Evolutionary conservation across 306 rosid species (phyloP), one percentile per base, ranked within the genome.

Genomic region (Quercus berberidifolia): DNA sequence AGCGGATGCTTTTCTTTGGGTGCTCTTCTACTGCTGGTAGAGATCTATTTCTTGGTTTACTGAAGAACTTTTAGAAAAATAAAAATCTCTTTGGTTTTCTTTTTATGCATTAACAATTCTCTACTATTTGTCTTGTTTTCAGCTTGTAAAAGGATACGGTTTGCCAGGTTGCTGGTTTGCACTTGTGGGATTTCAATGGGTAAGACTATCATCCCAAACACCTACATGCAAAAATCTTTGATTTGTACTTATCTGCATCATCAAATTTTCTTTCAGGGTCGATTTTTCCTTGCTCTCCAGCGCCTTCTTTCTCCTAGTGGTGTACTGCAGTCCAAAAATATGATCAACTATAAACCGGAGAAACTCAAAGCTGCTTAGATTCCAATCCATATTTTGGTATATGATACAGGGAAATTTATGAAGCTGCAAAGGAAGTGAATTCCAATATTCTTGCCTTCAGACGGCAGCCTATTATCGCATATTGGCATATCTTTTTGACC

Each of bases 141-240:
- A 92, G 99, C 35, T 87, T 74, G 78, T 85, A 72, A 88, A 89
- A 75, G 90, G 83, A 74, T 87, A 26, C 73, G 99, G 97, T 73
- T 83, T 94, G 77, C 82, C 74, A 76, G 97, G 97, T 46, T 85
- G 93, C 83, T 92, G 99, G 99, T 75, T 79, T 67, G 92, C 97
- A 49, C 90, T 94, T 8, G 92, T 87, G 4, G 82, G 86, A 87
- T 94, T 92, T 80, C 97, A 94, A 81, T 91, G 99, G 99, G 99
- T 94, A 85, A 91, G 92, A 58, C 55, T 72, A 70, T 6, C 79
- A 71, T 85, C 76, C 31, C 30, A 41, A 64, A 28, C 57, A 71
- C 76, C 68, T 52, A 13, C 70, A 57, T 73, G 35, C n/a, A 80
- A 72, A 74, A 60, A 52, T 69, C 60, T 19, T 63, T 30, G 74